Evolutionary conservation across 2,329 filamentous ascomycete species (phyloP).

Genomic region (Blumeria graminis): DNA sequence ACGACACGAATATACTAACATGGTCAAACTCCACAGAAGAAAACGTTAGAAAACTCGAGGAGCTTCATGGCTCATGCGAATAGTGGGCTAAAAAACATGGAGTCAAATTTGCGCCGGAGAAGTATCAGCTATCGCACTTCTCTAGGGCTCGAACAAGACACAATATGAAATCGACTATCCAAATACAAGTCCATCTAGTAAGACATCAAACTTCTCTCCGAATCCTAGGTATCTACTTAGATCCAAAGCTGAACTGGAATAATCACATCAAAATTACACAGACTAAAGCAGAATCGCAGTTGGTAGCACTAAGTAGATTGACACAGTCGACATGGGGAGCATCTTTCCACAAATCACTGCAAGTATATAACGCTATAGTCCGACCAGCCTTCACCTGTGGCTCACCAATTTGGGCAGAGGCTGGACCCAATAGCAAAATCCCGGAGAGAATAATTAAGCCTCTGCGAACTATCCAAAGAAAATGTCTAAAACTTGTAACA

Average conservation of each 20-base stretch:
- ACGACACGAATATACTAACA: not conserved
- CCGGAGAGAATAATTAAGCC: not conserved
- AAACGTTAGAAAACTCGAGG: not conserved
- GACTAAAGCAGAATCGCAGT: not conserved
- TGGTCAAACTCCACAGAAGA: not conserved
- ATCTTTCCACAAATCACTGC: not conserved
- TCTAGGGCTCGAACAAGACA: not conserved
- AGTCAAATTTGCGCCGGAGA: not conserved
- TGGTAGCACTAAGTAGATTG: not conserved
- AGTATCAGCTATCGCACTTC: constrained; percentile 1
- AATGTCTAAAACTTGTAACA: not conserved
- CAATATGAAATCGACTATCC: not conserved
- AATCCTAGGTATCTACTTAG: not conserved
- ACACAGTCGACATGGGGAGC: constrained; percentile 1
- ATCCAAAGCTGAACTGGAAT: not conserved
- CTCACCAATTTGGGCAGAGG: not conserved
- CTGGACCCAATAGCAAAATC: not conserved
- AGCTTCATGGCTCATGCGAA: not conserved
- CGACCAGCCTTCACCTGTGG: not conserved
- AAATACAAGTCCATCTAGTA: not conserved
- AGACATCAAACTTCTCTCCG: not conserved
- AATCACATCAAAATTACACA: not conserved
- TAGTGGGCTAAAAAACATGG: not conserved
- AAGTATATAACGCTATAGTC: not conserved
- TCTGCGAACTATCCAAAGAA: not conserved